Evolutionary conservation across 305 asterid species (phyloP).

Genomic region (Plantago coronopus): DNA sequence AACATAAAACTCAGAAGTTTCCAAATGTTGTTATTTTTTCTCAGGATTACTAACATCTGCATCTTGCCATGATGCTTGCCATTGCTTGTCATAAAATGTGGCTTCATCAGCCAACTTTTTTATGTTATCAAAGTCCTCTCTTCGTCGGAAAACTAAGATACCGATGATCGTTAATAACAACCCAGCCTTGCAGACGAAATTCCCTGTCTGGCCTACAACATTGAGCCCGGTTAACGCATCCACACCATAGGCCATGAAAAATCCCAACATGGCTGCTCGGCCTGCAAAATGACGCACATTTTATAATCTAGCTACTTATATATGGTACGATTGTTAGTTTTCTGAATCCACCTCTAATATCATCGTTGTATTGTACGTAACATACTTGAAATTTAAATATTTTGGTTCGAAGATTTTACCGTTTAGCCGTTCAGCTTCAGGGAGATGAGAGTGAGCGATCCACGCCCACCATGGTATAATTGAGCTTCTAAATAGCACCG

Average conservation of each 20-base stretch:
- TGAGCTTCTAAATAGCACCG: conserved; percentile 58
- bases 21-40: conserved; percentile 7
- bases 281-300: conserved; percentile 31
- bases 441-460: conserved; percentile 62
- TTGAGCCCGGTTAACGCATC: conserved; percentile 60
- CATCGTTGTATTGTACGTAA: no score
- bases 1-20: not conserved
- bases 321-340: no score
- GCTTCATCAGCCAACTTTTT: conserved; percentile 55
- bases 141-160: conserved; percentile 38
- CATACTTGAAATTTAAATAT: no score
- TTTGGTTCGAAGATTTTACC: conserved; percentile 25
- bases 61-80: conserved; percentile 58
- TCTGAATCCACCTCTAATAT: no score
- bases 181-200: conserved; percentile 49
- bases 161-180: conserved; percentile 43
- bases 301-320: no score
- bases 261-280: conserved; percentile 74
- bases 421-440: conserved; percentile 62
- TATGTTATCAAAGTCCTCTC: conserved; percentile 40
- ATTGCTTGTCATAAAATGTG: conserved; percentile 57
- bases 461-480: conserved; percentile 77
- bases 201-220: conserved; percentile 63
- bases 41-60: conserved; percentile 14
- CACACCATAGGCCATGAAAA: conserved; percentile 52